A percentile compares a stretch with the other conserved stretches of the same genome.
Evolutionary conservation across 2,329 filamentous ascomycete species (phyloP).

Genomic region (Pleoardoris graminearum): DNA sequence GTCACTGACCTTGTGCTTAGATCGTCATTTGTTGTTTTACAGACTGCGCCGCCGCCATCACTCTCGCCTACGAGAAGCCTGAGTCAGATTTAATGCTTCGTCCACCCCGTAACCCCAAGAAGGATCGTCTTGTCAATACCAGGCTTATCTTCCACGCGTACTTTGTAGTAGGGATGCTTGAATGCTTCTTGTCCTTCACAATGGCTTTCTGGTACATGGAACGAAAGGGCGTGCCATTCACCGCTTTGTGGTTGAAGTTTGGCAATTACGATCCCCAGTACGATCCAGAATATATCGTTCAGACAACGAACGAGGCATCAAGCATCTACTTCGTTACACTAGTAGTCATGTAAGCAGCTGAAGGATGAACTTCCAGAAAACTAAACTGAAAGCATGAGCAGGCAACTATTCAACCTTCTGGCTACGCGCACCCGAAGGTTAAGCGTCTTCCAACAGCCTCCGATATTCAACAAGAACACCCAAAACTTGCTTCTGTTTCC

Average conservation of each 20-base stretch:
- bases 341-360: conserved; percentile 67
- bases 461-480: conserved; percentile 65
- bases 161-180: conserved; percentile 65
- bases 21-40: conserved; percentile 67
- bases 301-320: conserved; percentile 65
- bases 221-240: conserved; percentile 65
- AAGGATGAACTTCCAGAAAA: background rate
- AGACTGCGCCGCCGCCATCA: conserved; percentile 66
- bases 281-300: conserved; percentile 35
- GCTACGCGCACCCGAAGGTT: conserved; percentile 64
- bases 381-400: conserved; percentile 21
- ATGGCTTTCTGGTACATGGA: conserved; percentile 50
- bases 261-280: conserved; percentile 31
- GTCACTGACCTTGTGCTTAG: conserved; percentile 4
- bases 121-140: conserved; percentile 73
- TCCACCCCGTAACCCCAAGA: conserved; percentile 68
- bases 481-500: conserved; percentile 71
- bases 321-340: conserved; percentile 81
- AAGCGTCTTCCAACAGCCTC: conserved; percentile 72
- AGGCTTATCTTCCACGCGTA: conserved; percentile 74
- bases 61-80: conserved; percentile 74
- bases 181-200: conserved; percentile 48
- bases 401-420: conserved; percentile 76
- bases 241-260: conserved; percentile 64
- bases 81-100: conserved; percentile 75